Evolutionary conservation across 2,329 filamentous ascomycete species (phyloP).

Genomic region (Pseudogymnoascus sp.): DNA sequence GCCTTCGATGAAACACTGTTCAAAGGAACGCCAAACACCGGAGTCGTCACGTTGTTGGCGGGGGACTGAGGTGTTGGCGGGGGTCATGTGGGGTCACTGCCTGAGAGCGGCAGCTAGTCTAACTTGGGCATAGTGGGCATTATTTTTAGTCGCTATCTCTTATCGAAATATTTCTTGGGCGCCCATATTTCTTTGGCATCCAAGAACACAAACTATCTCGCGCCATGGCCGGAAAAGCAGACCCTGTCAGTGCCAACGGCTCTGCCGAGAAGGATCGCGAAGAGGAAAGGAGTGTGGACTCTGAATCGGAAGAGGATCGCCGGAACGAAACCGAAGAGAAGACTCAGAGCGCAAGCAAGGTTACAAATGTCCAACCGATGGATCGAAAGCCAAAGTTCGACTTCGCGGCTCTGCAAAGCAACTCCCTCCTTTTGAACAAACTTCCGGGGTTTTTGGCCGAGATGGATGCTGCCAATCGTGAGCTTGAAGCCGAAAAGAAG

Average conservation of each 20-base stretch:
- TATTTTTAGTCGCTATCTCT: conserved; percentile 10
- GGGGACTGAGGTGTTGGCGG: not conserved
- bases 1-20: conserved; percentile 2
- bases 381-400: conserved; percentile 18
- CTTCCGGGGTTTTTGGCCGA: conserved; percentile 18
- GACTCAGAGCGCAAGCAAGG: not conserved
- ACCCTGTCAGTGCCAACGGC: not conserved
- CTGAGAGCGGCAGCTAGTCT: conserved; percentile 2
- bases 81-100: conserved; percentile 6
- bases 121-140: not conserved
- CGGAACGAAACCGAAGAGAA: not conserved
- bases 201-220: not conserved
- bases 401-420: conserved; percentile 11
- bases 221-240: conserved; percentile 5
- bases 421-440: conserved; percentile 1
- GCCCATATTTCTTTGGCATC: conserved; percentile 4
- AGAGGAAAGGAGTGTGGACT: not conserved
- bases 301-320: not conserved
- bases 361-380: conserved; percentile 19
- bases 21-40: conserved; percentile 9
- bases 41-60: conserved; percentile 4
- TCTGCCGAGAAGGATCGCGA: not conserved
- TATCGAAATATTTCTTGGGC: conserved; percentile 9
- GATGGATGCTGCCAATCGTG: conserved; percentile 20
- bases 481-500: conserved; percentile 15